Percentiles rank a stretch among this genome's conserved stretches.
phyloP scores from a whole-genome alignment of 352 stramenopile genomes.

The Globisporangium carolinianum region DNA sequence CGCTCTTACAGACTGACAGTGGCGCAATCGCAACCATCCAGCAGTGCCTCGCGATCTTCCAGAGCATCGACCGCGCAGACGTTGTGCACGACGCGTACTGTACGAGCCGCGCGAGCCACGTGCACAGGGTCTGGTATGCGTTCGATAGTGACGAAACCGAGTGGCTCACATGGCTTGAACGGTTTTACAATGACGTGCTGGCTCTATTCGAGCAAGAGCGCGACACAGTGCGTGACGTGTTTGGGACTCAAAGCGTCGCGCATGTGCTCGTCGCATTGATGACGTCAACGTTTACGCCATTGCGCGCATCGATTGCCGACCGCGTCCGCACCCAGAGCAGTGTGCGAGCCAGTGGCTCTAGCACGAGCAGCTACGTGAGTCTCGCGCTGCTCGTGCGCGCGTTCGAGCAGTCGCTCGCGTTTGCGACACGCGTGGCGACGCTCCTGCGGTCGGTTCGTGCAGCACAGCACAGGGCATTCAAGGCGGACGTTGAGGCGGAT shows the following conservation, averaged over 20 bases:
- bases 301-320: slow-evolving; percentile 48
- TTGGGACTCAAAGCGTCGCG: slow-evolving; percentile 20
- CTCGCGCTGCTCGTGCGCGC: slow-evolving; percentile 29
- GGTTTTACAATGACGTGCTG: slow-evolving; percentile 49
- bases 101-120: slow-evolving; percentile 25
- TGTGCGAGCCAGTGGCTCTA: background rate
- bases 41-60: slow-evolving; percentile 43
- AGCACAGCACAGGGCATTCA: slow-evolving; percentile 5
- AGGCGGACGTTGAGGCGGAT: background rate
- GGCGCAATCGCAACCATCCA: slow-evolving; percentile 33
- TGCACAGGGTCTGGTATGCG: slow-evolving; percentile 55
- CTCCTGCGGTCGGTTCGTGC: slow-evolving; percentile 33
- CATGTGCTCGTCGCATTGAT: slow-evolving; percentile 37
- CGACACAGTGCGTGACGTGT: slow-evolving; percentile 35
- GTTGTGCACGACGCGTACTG: slow-evolving; percentile 46
- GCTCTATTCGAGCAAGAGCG: slow-evolving; percentile 52
- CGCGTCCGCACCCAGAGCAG: slow-evolving; percentile 18
- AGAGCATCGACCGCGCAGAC: slow-evolving; percentile 35
- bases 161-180: slow-evolving; percentile 27
- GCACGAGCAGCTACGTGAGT: slow-evolving; percentile 15
- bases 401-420: slow-evolving; percentile 38
- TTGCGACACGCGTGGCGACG: slow-evolving; percentile 34
- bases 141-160: slow-evolving; percentile 12
- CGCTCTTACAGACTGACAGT: slow-evolving; percentile 30
- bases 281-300: slow-evolving; percentile 34